Evolutionary conservation across 2,329 filamentous ascomycete genomes (phyloP).

Genomic region (Sporothrix brunneoviolacea): DNA sequence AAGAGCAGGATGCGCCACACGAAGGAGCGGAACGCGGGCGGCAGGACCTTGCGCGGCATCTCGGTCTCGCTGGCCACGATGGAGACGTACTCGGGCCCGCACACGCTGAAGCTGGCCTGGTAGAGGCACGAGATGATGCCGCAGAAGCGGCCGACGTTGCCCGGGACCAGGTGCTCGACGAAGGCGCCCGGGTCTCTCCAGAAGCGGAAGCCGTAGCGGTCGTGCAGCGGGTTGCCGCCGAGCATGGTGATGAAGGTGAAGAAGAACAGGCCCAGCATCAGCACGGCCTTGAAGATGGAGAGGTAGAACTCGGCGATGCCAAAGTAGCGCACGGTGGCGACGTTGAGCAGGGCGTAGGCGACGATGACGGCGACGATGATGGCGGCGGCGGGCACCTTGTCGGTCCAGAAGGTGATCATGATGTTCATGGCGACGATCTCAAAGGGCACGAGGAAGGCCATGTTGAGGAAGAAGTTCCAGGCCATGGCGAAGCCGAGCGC

Average conservation of each 20-base stretch:
- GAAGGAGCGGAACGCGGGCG: conserved; percentile 58
- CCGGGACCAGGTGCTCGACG: conserved; percentile 32
- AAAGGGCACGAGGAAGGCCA: conserved; percentile 38
- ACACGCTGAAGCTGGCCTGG: conserved; percentile 38
- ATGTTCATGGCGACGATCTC: conserved; percentile 55
- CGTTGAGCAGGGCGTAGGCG: conserved; percentile 10
- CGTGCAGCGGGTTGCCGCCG: conserved; percentile 26
- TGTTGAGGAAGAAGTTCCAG: conserved; percentile 46
- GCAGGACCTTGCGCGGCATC: conserved; percentile 52
- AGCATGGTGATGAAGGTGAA: conserved; percentile 41
- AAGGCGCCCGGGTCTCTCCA: conserved; percentile 34
- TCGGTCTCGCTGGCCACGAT: conserved; percentile 47
- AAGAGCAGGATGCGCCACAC: conserved; percentile 61
- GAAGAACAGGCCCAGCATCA: conserved; percentile 43
- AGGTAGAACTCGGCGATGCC: conserved; percentile 17
- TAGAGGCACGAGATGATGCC: conserved; percentile 38
- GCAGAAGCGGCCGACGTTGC: conserved; percentile 34
- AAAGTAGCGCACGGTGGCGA: conserved; percentile 13
- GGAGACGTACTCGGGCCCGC: conserved; percentile 54
- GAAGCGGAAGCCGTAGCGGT: conserved; percentile 16
- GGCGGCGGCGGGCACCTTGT: conserved; percentile 31
- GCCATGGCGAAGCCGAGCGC: conserved; percentile 41
- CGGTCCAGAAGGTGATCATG: conserved; percentile 51
- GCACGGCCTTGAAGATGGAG: conserved; percentile 36
- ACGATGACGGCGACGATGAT: conserved; percentile 15